Conservation (phyloP, 106 monocot species). For the Phalaenopsis aphrodite region DNA sequence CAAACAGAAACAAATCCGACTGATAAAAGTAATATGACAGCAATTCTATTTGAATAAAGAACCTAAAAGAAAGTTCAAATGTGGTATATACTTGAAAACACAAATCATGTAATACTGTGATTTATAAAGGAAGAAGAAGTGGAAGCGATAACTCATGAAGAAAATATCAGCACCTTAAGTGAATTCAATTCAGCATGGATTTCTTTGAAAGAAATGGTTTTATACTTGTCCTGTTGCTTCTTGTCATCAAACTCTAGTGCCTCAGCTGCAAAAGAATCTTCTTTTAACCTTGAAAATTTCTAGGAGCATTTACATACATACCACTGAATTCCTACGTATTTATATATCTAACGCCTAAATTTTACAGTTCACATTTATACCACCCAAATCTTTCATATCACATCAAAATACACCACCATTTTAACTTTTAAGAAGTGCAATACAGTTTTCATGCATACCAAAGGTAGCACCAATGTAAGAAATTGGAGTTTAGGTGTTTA, state of each 20-base stretch:
- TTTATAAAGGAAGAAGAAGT: not conserved
- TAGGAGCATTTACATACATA: no score
- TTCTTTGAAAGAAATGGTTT: slow-evolving; percentile 67
- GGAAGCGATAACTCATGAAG: not conserved
- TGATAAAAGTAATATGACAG: not conserved
- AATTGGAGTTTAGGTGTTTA: no score
- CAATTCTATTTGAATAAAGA: not conserved
- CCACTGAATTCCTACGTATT: no score
- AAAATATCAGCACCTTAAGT: slow-evolving; percentile 53
- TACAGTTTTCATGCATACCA: no score
- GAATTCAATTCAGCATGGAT: slow-evolving; percentile 47
- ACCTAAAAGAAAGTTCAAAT: not conserved
- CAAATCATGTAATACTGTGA: not conserved
- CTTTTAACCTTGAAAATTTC: not conserved
- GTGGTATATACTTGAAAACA: not conserved
- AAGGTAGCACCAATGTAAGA: no score
- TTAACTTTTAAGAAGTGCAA: no score
- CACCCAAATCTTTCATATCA: no score
- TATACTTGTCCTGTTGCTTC: slow-evolving; percentile 55
- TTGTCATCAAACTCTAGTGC: slow-evolving; percentile 53
- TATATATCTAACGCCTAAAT: no score
- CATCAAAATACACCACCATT: no score
- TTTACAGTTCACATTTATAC: no score
- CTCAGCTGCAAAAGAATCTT: slow-evolving; percentile 49
- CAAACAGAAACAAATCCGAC: not conserved